Conservation (phyloP, 768 basidiomycete genomes). For the Tylopilus felleus region DNA sequence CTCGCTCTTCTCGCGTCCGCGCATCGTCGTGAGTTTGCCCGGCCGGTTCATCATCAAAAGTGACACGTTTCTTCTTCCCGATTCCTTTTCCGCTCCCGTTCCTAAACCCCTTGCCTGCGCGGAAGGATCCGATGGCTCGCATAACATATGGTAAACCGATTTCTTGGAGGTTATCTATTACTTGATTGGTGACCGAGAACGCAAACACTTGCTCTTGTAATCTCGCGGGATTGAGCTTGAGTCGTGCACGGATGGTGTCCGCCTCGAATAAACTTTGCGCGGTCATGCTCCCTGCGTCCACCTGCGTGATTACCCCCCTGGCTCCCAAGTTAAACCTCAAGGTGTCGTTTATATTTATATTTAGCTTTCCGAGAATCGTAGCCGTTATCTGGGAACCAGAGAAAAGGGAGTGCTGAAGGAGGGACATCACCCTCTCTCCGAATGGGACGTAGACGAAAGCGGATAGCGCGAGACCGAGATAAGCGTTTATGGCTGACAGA, state of each 20-base stretch:
- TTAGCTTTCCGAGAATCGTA: conserved; percentile 21
- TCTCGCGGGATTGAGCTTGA: conserved; percentile 63
- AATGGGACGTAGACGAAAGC: conserved; percentile 96
- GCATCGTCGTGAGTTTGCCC: conserved; percentile 29
- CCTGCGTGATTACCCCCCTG: conserved; percentile 6
- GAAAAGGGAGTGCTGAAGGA: conserved; percentile 36
- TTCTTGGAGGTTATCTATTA: conserved; percentile 72
- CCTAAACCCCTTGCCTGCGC: conserved; percentile 40
- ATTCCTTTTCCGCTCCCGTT: conserved; percentile 20
- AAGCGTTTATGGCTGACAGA: conserved; percentile 84
- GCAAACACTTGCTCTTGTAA: conserved; percentile 93
- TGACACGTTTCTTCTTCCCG: conserved; percentile 61
- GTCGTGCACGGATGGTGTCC: conserved; percentile 46
- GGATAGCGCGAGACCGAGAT: conserved; percentile 87
- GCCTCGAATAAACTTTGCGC: conserved; percentile 45
- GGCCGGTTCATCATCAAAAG: conserved; percentile 60
- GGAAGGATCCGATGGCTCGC: conserved; percentile 52
- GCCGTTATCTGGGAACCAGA: conserved; percentile 14
- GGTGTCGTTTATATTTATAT: conserved; percentile 27
- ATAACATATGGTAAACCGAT: conserved; percentile 77
- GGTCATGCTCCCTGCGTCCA: conserved; percentile 12
- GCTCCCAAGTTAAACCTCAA: conserved; percentile 28
- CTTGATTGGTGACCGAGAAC: conserved; percentile 86
- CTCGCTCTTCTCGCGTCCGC: conserved; percentile 59
- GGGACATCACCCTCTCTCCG: conserved; percentile 76